Base-by-base conservation (phyloP, 805 yeast genomes). In the Metschnikowia colocasiae region DNA sequence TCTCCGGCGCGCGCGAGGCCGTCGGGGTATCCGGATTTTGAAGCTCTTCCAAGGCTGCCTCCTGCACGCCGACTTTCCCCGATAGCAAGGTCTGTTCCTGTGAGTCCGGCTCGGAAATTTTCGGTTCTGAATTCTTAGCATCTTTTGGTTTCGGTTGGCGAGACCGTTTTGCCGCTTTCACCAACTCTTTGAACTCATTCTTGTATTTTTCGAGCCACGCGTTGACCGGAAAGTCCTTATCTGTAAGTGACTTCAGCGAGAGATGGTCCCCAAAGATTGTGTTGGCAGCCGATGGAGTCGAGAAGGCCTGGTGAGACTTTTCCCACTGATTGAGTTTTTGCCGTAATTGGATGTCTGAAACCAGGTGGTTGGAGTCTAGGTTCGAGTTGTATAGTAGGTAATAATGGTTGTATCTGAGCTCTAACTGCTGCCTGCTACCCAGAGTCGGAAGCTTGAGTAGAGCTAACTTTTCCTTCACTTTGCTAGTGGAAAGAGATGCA, bases 381-480 rank as follows among this genome's bases (percentile, higher is more conserved):
- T 89, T 89, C 10, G 96, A 83, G 59, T 91, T 91, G 81, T 83
- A 85, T 9, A 89, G 59, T 27, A 82, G 79, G 47, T 85, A 80
- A 68, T 82, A 91, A 54, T 90, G 92, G 51, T 80, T 83, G 59
- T 86, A 86, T 34, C 98, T 67, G 16, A 76, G 65, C 50, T 87
- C 91, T 55, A 90, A 58, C 52, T 79, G 83, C 13, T 65, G 66
- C 50, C 87, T 71, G 1, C 83, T 64, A 0, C 97, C 98, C 8
- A 61, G 63, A 0, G 80, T 71, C 0, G 90, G 78, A 6, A 91
- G 62, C 12, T 79, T 79, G 19, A 79, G 60, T 6, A 76, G 71
- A 1, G 71, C 43, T 13, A 91, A 67, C 59, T 81, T 82, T 39
- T 79, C 81, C 54, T 82, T 82, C 10, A 90, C 66, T 55, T 82